Conservation (phyloP, 2,329 filamentous ascomycete species). For the Acephala macrosclerotiorum region DNA sequence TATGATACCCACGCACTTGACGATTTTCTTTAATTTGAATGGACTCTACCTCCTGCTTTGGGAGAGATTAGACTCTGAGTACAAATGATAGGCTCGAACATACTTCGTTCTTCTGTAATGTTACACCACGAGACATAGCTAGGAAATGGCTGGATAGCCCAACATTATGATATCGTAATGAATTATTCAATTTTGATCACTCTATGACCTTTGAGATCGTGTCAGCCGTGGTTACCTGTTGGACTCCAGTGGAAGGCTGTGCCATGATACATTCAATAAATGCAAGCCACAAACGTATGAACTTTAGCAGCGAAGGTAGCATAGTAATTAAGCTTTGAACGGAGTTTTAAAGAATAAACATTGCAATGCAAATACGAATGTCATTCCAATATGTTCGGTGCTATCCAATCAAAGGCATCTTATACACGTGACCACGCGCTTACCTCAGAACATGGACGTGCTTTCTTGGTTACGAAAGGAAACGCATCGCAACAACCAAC, state of each 20-base stretch:
- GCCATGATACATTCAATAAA: too few relatives aligned
- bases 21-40: constrained; percentile 32
- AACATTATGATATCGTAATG: not conserved
- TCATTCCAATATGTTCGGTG: not conserved
- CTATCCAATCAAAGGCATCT: not conserved
- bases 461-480: not conserved
- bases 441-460: not conserved
- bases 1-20: constrained; percentile 42
- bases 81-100: constrained; percentile 6
- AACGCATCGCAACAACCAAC: not conserved
- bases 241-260: too few relatives aligned
- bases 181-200: not conserved
- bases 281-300: too few relatives aligned
- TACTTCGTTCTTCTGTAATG: constrained; percentile 5
- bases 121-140: not conserved
- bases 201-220: not conserved
- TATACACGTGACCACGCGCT: not conserved
- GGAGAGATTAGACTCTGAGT: constrained; percentile 2
- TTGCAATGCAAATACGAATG: too few relatives aligned
- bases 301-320: too few relatives aligned
- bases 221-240: not conserved
- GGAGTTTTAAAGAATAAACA: too few relatives aligned
- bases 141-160: not conserved
- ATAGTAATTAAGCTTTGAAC: not conserved
- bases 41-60: constrained; percentile 1